Base-by-base conservation (phyloP, 257 asterid species). In the Nicotiana attenuata region DNA sequence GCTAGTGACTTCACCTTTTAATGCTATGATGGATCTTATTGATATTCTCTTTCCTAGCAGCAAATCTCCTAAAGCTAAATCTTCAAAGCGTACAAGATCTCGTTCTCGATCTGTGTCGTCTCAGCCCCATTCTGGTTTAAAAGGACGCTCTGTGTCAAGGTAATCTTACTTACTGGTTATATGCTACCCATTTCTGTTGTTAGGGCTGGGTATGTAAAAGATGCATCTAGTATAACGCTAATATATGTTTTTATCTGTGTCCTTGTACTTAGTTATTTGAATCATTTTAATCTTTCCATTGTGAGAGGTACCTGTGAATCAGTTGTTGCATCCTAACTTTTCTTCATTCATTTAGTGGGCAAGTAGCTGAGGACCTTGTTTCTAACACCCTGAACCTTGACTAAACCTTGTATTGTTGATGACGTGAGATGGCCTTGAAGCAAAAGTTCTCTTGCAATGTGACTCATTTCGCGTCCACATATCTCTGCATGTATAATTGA, bases 31-130 rank as follows among this genome's bases (percentile, higher is more conserved):
- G 79, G 33, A 24, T 75, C 63, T 75, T 60, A 50, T 24, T 75
- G 79, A 57, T 75, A 4, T 28, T 24, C 61, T 75, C 41, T 75
- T 29, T 35, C 47, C 69, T 59, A 86, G 90, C 96, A 96, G 99
- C 92, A 94, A 93, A 83, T 96, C 99, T 64, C 99, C 99, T 47
- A 92, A 90, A 88, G 90, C 91, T 4, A 96, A 96, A 87, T 66
- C 91, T n/a, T 85, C 95, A 20, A 92, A 90, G 80, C 98, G 92
- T 66, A 88, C 96, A 80, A 93, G 92, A 85, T 94, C 98, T 64
- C 91, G 85, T 81, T 88, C 90, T 3, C 79, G 87, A 65, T 87
- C 88, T 2, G 79, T 75, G 63, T 65, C 88, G 8, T 81, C 91
- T 10, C 84, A 66, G 68, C 86, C 97, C 65, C 93, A 77, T 83